Percentiles rank a stretch among this genome's conserved stretches.
phyloP scores from a whole-genome alignment of 2,329 filamentous ascomycete genomes.

The Nakataea oryzae region DNA sequence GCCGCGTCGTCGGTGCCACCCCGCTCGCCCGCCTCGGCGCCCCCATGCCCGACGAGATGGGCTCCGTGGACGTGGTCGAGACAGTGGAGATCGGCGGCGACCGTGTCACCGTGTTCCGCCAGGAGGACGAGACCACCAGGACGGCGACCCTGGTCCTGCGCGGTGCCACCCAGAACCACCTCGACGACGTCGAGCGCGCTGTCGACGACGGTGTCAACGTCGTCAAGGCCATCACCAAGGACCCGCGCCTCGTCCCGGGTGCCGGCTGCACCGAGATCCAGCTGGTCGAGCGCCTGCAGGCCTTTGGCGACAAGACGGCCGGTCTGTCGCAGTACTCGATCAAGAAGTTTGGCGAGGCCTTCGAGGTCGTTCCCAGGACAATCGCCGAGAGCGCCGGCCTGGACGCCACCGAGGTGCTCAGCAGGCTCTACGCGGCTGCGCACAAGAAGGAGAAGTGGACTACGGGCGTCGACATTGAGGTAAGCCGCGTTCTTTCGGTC shows the following conservation, averaged over 20 bases:
- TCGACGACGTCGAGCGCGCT: slow-evolving; percentile 92
- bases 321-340: slow-evolving; percentile 94
- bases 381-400: slow-evolving; percentile 91
- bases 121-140: slow-evolving; percentile 85
- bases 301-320: slow-evolving; percentile 83
- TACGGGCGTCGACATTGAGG: slow-evolving; percentile 88
- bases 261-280: slow-evolving; percentile 93
- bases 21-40: slow-evolving; percentile 92
- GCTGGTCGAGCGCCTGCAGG: slow-evolving; percentile 83
- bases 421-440: slow-evolving; percentile 82
- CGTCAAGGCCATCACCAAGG: slow-evolving; percentile 94
- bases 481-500: slow-evolving; percentile 21
- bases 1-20: slow-evolving; percentile 91
- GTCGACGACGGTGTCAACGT: slow-evolving; percentile 98
- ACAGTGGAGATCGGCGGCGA: slow-evolving; percentile 96
- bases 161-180: slow-evolving; percentile 93
- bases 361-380: slow-evolving; percentile 90
- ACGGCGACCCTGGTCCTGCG: slow-evolving; percentile 91
- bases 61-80: slow-evolving; percentile 86
- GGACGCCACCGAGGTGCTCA: slow-evolving; percentile 93
- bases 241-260: slow-evolving; percentile 81
- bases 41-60: slow-evolving; percentile 99
- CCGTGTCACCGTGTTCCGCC: slow-evolving; percentile 94
- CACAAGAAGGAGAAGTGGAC: slow-evolving; percentile 85
- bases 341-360: slow-evolving; percentile 93